These are phyloP conservation scores for Daphne laureola DNA, from an alignment of 441 rosid species.

Conservation along the genomic window DNA sequence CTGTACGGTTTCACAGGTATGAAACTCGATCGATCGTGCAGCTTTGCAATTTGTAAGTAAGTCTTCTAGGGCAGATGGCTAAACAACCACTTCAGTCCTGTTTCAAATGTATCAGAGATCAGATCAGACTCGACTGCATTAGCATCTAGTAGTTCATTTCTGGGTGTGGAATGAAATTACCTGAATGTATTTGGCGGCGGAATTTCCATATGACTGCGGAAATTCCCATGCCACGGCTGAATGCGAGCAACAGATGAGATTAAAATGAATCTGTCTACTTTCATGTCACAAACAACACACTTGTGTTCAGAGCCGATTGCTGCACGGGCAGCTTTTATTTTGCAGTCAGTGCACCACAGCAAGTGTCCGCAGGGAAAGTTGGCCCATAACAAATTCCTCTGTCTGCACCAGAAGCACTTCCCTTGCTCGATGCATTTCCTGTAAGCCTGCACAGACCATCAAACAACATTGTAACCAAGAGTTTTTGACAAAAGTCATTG, in stretches of 20 bases:
- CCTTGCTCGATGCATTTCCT: slow-evolving; percentile 31
- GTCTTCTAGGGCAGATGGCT: no score
- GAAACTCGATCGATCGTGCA: no score
- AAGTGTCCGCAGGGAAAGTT: slow-evolving; percentile 68
- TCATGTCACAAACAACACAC: slow-evolving; percentile 66
- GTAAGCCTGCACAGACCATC: slow-evolving; percentile 40
- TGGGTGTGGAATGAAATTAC: slow-evolving; percentile 15
- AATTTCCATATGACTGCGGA: slow-evolving; percentile 10
- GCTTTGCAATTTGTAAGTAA: no score
- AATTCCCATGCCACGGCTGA: slow-evolving; percentile 8
- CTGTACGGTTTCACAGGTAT: no score
- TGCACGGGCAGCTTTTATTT: slow-evolving; percentile 24
- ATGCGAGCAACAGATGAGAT: slow-evolving; percentile 14
- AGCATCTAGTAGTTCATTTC: no score
- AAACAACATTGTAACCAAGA: background rate
- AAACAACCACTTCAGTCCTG: no score
- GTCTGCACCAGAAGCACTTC: slow-evolving; percentile 63
- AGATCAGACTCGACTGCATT: no score
- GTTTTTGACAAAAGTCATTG: background rate
- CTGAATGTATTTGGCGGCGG: slow-evolving; percentile 11
- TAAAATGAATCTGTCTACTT: slow-evolving; percentile 38
- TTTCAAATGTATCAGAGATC: no score
- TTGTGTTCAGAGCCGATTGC: slow-evolving; percentile 37
- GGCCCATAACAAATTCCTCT: slow-evolving; percentile 40
- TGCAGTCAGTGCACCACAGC: slow-evolving; percentile 71